Evolutionary conservation across 768 basidiomycete genomes (phyloP).

Genomic region (Pisolithus marmoratus): DNA sequence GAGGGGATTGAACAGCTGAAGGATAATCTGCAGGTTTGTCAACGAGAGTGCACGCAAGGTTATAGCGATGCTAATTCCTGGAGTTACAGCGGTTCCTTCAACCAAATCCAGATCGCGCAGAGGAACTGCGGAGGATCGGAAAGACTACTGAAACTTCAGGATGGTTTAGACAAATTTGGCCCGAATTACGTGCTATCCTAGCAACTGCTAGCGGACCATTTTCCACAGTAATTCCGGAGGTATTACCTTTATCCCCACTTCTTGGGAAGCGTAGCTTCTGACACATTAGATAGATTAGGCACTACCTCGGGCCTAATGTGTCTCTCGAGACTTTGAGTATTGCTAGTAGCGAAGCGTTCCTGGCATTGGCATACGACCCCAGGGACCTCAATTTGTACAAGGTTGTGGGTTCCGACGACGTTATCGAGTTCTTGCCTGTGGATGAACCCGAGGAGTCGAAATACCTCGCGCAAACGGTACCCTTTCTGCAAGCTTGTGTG

Average conservation of each 20-base stretch:
- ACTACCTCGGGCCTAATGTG: conserved; percentile 16
- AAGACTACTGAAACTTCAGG: not conserved
- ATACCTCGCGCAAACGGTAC: conserved; percentile 14
- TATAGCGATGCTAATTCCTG: not conserved
- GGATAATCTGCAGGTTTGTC: conserved; percentile 7
- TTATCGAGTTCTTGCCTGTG: conserved; percentile 15
- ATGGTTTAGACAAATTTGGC: conserved; percentile 20
- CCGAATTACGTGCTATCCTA: conserved; percentile 6
- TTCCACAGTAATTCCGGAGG: conserved; percentile 17
- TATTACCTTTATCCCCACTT: not conserved
- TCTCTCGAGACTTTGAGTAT: conserved; percentile 15
- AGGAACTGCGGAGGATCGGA: conserved; percentile 10
- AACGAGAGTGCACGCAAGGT: not conserved
- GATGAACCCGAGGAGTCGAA: conserved; percentile 18
- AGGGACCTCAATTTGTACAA: conserved; percentile 19
- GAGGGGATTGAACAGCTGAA: conserved; percentile 9
- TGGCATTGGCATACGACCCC: conserved; percentile 15
- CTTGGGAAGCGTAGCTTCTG: not conserved
- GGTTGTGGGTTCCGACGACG: conserved; percentile 19
- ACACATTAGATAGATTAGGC: conserved; percentile 7
- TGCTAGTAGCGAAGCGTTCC: conserved; percentile 18
- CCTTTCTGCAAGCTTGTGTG: not conserved
- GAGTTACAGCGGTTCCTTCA: conserved; percentile 11
- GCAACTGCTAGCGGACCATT: conserved; percentile 21
- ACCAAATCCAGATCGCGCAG: conserved; percentile 12